These are phyloP conservation scores for Geranomyces variabilis DNA, from an alignment of 192 early-diverging fungal species.

Conservation along the genomic window DNA sequence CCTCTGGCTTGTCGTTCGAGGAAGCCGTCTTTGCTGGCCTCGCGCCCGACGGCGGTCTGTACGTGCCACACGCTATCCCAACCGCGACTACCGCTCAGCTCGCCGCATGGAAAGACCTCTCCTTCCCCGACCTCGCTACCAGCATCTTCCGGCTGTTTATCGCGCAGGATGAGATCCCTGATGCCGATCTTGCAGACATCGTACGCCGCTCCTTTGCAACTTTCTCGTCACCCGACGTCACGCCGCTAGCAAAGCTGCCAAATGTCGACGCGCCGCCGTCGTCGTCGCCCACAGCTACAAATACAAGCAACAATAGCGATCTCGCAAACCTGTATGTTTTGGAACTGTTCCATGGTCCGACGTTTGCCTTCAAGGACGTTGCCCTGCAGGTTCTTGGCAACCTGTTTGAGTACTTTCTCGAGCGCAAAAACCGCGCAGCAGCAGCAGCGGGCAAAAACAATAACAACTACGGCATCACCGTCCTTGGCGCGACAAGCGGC, in stretches of 20 bases:
- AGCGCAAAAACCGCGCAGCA: slow-evolving; percentile 57
- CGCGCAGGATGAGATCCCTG: slow-evolving; percentile 75
- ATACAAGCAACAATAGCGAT: background rate
- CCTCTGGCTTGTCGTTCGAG: slow-evolving; percentile 69
- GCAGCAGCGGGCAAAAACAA: background rate
- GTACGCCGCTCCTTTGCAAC: slow-evolving; percentile 74
- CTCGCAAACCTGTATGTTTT: slow-evolving; percentile 55
- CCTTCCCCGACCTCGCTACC: slow-evolving; percentile 82
- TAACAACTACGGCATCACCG: slow-evolving; percentile 61
- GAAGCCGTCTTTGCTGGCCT: slow-evolving; percentile 91
- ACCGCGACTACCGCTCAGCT: slow-evolving; percentile 67
- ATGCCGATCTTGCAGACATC: slow-evolving; percentile 68
- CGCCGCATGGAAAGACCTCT: slow-evolving; percentile 70
- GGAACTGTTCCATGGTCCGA: slow-evolving; percentile 96
- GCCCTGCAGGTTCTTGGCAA: slow-evolving; percentile 96
- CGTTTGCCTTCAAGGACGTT: slow-evolving; percentile 98
- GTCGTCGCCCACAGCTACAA: slow-evolving; percentile 30
- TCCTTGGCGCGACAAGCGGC: slow-evolving; percentile 94
- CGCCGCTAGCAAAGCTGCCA: slow-evolving; percentile 74
- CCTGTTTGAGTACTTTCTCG: slow-evolving; percentile 96
- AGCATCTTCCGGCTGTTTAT: slow-evolving; percentile 86
- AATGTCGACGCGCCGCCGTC: slow-evolving; percentile 45
- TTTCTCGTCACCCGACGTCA: slow-evolving; percentile 75
- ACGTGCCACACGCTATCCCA: slow-evolving; percentile 87
- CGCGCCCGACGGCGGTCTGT: slow-evolving; percentile 91